These are phyloP conservation scores for Raddia distichophylla DNA, from an alignment of 176 grass and related monocot genomes.

Conservation along the genomic window DNA sequence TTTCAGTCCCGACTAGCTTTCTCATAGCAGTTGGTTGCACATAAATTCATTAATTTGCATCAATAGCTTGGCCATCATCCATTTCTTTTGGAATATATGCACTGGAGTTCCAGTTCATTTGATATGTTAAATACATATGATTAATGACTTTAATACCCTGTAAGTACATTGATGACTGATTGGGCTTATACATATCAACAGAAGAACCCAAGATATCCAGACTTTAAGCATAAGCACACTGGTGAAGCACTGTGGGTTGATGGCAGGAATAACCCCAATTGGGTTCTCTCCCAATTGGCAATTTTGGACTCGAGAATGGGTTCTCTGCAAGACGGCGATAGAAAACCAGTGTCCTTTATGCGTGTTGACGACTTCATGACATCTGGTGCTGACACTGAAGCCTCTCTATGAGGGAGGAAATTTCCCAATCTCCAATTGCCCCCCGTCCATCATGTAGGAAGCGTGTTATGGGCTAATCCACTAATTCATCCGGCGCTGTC, in stretches of 20 bases:
- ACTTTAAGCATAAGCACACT: slow-evolving; percentile 78
- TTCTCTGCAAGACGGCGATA: slow-evolving; percentile 48
- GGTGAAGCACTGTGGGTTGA: slow-evolving; percentile 80
- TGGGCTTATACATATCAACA: slow-evolving; percentile 33
- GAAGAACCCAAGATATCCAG: slow-evolving; percentile 72
- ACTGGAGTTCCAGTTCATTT: slow-evolving; percentile 1
- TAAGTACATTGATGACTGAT: slow-evolving; percentile 1
- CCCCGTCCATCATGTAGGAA: background rate
- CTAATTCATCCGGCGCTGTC: background rate
- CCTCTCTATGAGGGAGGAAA: background rate
- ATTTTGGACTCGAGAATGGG: slow-evolving; percentile 72
- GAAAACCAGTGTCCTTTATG: slow-evolving; percentile 61
- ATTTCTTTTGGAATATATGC: slow-evolving; percentile 15
- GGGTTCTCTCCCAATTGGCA: slow-evolving; percentile 74
- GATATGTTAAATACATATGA: background rate
- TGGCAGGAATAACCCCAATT: slow-evolving; percentile 63
- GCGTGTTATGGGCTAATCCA: background rate
- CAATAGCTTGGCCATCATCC: background rate
- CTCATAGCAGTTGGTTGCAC: background rate
- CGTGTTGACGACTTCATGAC: slow-evolving; percentile 60
- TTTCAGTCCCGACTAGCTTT: background rate
- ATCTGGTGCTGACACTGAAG: background rate
- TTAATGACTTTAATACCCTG: background rate
- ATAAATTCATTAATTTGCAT: slow-evolving; percentile 19
- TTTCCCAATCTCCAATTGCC: background rate